These are phyloP conservation scores for Naumovozyma baii DNA, from an alignment of 805 yeast species.

Conservation along the genomic window DNA sequence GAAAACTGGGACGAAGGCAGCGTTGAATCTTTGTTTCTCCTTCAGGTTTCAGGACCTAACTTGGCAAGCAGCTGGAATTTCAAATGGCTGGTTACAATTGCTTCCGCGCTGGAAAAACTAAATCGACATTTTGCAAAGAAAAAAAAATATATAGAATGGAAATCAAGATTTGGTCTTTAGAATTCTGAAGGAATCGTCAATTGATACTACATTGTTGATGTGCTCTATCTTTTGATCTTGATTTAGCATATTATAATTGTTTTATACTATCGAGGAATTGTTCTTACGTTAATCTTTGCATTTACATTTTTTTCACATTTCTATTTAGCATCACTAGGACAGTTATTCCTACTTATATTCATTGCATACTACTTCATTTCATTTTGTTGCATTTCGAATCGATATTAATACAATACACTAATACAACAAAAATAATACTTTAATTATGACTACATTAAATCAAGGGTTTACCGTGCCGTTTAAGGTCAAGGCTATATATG, in stretches of 20 bases:
- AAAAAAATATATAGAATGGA: not conserved
- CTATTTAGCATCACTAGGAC: not conserved
- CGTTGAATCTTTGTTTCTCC: too few species aligned
- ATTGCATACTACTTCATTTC: not conserved
- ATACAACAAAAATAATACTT: too few species aligned
- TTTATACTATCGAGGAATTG: not conserved
- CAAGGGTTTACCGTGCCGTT: slow-evolving; percentile 41
- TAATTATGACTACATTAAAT: not conserved
- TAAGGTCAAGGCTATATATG: slow-evolving; percentile 69
- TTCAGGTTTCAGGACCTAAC: too few species aligned
- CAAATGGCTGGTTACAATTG: not conserved
- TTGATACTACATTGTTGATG: too few species aligned
- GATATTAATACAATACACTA: too few species aligned
- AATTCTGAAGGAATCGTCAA: too few species aligned
- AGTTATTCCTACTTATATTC: not conserved
- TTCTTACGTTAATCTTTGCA: not conserved
- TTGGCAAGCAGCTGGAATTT: too few species aligned
- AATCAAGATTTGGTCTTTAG: too few species aligned
- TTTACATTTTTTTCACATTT: not conserved
- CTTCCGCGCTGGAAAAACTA: not conserved
- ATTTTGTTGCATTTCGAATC: too few species aligned
- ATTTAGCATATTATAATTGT: too few species aligned
- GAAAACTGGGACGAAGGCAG: too few species aligned
- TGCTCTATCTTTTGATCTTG: too few species aligned
- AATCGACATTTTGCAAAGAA: not conserved